These are phyloP conservation scores for Vigna radiata DNA, from an alignment of 306 rosid genomes.

Conservation along the genomic window DNA sequence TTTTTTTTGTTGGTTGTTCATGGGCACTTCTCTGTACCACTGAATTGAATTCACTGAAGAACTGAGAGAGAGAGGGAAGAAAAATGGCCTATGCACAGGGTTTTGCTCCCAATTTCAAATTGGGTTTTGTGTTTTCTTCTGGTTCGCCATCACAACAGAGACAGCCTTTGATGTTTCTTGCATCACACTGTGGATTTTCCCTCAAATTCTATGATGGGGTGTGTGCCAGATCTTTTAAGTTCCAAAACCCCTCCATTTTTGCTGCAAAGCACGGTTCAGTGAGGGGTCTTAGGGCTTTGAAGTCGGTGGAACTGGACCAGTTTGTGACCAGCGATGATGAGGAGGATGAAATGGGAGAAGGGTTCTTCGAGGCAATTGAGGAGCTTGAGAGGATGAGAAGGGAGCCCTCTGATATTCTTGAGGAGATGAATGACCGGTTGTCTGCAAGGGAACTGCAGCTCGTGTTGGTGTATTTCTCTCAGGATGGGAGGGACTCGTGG, in stretches of 20 bases:
- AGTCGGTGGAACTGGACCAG: conserved; percentile 83
- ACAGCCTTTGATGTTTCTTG: conserved; percentile 42
- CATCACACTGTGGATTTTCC: conserved; percentile 38
- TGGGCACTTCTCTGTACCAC: conserved; percentile 36
- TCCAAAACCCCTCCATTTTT: conserved; percentile 45
- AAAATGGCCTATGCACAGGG: conserved; percentile 73
- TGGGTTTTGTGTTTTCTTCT: conserved; percentile 54
- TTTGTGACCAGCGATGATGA: conserved; percentile 86
- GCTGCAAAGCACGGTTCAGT: conserved; percentile 43
- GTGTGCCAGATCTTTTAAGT: conserved; percentile 42
- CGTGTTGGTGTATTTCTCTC: conserved; percentile 89
- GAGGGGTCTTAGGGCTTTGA: conserved; percentile 59
- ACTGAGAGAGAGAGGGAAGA: conserved; percentile 16
- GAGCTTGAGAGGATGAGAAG: conserved; percentile 92
- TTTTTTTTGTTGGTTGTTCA: conserved; percentile 3
- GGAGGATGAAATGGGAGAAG: conserved; percentile 85
- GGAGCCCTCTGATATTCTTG: conserved; percentile 96
- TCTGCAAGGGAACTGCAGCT: conserved; percentile 90
- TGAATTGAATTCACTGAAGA: conserved; percentile 37
- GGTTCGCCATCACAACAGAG: conserved; percentile 48
- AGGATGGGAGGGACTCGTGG: conserved; percentile 98
- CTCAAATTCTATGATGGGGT: conserved; percentile 48
- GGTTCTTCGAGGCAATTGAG: conserved; percentile 90
- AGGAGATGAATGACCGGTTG: conserved; percentile 91
- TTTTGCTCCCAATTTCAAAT: conserved; percentile 53